A percentile compares a stretch with the other conserved stretches of the same genome.
phyloP scores from a whole-genome alignment of 2,329 filamentous ascomycete species.

The Gaeumannomyces tritici region DNA sequence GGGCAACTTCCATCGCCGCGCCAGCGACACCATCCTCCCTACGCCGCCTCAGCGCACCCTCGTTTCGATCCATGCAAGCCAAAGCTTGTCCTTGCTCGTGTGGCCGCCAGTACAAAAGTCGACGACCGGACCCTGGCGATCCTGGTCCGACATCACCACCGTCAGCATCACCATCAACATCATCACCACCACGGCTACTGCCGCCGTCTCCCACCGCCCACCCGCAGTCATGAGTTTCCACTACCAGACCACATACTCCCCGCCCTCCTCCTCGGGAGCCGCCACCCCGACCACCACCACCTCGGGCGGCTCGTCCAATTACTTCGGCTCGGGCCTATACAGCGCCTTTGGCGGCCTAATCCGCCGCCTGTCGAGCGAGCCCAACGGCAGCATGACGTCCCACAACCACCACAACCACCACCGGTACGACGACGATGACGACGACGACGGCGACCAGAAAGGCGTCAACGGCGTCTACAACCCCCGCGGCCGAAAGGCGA shows the following conservation, averaged over 20 bases:
- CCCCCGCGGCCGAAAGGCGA: not conserved
- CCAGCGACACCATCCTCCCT: too few species aligned
- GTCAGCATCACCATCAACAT: not conserved
- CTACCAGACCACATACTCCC: conserved; percentile 6
- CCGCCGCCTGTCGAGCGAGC: conserved; percentile 52
- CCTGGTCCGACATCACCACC: not conserved
- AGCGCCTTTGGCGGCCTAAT: conserved; percentile 53
- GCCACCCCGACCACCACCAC: conserved; percentile 16
- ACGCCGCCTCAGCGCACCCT: not conserved
- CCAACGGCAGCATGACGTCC: conserved; percentile 14
- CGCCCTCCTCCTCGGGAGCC: conserved; percentile 12
- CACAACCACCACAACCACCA: conserved; percentile 8
- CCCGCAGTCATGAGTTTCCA: conserved; percentile 10
- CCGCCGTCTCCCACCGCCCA: too few species aligned
- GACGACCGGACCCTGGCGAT: not conserved
- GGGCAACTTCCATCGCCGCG: too few species aligned
- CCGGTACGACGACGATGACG: conserved; percentile 12
- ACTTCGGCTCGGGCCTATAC: conserved; percentile 21
- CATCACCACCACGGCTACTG: not conserved
- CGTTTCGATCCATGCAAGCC: not conserved
- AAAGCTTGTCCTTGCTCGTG: not conserved
- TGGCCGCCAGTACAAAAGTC: not conserved
- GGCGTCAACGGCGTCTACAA: conserved; percentile 50
- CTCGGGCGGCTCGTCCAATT: conserved; percentile 16
- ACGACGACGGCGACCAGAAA: conserved; percentile 21